These are phyloP conservation scores for Solanum chacoense DNA, from an alignment of 305 asterid species.

Conservation along the genomic window DNA sequence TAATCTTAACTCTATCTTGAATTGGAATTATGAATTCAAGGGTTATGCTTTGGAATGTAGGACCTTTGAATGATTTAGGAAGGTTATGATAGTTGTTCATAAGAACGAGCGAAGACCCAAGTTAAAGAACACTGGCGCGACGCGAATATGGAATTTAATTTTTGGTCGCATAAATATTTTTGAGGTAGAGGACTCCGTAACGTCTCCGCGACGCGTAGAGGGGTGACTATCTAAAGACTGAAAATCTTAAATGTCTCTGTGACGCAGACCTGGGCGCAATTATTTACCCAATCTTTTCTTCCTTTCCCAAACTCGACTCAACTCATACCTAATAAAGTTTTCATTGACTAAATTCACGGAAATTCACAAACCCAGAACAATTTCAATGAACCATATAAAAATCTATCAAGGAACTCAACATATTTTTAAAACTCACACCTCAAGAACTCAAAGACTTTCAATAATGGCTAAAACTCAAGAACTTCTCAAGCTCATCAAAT, in stretches of 20 bases:
- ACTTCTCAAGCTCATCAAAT: background rate
- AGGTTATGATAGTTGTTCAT: background rate
- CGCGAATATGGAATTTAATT: too few relatives aligned
- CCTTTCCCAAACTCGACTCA: background rate
- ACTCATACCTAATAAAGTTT: background rate
- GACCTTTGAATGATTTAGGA: background rate
- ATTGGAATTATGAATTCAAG: background rate
- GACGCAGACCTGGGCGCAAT: background rate
- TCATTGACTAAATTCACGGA: background rate
- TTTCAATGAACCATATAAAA: background rate
- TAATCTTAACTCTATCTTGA: background rate
- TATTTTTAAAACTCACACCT: background rate
- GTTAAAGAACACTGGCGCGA: background rate
- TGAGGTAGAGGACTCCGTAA: background rate
- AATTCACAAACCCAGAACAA: background rate
- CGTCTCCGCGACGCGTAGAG: background rate
- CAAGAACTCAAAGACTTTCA: background rate
- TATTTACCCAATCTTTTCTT: background rate
- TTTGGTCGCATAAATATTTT: background rate
- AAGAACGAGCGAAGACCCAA: background rate
- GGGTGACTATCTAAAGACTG: background rate
- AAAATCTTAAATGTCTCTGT: background rate
- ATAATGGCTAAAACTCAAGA: background rate
- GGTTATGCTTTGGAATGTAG: background rate
- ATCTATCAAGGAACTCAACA: background rate